These are phyloP conservation scores for Aspergillus sergii DNA, from an alignment of 2,329 filamentous ascomycete genomes.

Conservation along the genomic window DNA sequence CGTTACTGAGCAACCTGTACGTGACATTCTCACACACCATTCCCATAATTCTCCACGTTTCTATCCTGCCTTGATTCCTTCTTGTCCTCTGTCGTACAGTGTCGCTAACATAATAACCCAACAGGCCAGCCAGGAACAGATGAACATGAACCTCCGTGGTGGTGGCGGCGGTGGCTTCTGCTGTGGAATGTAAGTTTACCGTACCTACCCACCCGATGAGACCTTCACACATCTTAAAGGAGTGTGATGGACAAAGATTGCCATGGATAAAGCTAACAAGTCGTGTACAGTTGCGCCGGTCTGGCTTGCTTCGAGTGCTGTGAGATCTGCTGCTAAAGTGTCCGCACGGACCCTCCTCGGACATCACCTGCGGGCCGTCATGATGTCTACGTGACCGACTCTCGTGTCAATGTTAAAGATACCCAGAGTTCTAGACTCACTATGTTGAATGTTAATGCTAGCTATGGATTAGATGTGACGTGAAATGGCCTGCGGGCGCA, in stretches of 20 bases:
- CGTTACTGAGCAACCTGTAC: constrained; percentile 35
- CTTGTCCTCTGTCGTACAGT: background rate
- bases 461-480: background rate
- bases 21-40: constrained; percentile 2
- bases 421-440: constrained; percentile 3
- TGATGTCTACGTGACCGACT: background rate
- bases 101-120: background rate
- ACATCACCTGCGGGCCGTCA: background rate
- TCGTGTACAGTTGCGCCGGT: constrained; percentile 32
- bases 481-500: background rate
- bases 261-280: background rate
- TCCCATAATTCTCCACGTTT: background rate
- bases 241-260: background rate
- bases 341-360: background rate
- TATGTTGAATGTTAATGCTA: background rate
- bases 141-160: constrained; percentile 35
- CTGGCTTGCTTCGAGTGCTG: constrained; percentile 38
- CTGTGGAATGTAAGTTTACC: constrained; percentile 36
- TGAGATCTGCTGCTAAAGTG: constrained; percentile 36
- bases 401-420: constrained; percentile 1
- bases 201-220: background rate
- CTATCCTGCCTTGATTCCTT: background rate
- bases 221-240: background rate
- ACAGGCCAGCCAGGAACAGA: constrained; percentile 29
- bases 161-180: constrained; percentile 35